Evolutionary conservation across 306 rosid genomes (phyloP).

Genomic region (Macrotyloma uniflorum): DNA sequence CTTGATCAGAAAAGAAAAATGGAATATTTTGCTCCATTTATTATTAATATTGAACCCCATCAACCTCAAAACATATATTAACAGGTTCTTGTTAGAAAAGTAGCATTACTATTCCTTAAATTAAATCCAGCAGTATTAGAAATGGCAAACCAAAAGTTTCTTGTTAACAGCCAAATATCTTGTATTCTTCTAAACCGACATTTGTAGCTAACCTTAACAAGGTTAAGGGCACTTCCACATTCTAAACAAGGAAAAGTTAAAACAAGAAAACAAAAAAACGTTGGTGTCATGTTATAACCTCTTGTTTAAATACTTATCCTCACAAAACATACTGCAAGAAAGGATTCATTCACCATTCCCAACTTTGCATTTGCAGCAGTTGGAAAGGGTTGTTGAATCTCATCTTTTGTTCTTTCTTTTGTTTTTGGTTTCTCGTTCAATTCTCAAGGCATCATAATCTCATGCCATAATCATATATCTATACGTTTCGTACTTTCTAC

Average conservation of each 20-base stretch:
- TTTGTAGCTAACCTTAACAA: conserved; percentile 24
- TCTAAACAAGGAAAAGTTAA: conserved; percentile 52
- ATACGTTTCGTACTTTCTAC: background rate
- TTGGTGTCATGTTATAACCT: conserved; percentile 22
- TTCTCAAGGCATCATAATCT: conserved; percentile 2
- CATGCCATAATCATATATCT: conserved; percentile 25
- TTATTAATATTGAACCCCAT: background rate
- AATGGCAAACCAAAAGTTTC: background rate
- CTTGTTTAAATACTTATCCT: conserved; percentile 12
- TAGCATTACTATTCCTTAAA: background rate
- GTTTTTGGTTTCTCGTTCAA: background rate
- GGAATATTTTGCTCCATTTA: background rate
- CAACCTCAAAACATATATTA: background rate
- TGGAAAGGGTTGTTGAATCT: conserved; percentile 43
- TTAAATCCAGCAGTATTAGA: background rate
- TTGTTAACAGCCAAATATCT: background rate
- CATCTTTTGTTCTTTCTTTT: background rate
- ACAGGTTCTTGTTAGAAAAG: background rate
- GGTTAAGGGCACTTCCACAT: background rate
- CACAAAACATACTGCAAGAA: background rate
- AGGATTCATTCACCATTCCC: conserved; percentile 34
- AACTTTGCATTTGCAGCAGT: conserved; percentile 26
- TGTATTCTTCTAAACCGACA: conserved; percentile 24
- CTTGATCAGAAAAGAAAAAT: background rate
- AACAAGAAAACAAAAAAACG: conserved; percentile 39